phyloP scores from a whole-genome alignment of 148 eudicot species.

The Fagopyrum tataricum region DNA sequence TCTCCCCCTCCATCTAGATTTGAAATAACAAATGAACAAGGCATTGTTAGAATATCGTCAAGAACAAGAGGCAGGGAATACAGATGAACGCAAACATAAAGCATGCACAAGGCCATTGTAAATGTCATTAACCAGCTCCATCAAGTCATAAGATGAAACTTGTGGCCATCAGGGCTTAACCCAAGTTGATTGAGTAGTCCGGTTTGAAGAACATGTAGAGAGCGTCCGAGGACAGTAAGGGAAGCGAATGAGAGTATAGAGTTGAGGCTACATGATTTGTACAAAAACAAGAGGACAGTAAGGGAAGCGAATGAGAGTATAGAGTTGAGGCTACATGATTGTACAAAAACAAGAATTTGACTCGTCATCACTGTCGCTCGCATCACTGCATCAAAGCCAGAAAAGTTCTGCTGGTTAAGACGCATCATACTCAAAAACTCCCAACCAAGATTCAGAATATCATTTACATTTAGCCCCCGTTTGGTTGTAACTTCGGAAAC shows the following conservation, averaged over 20 bases:
- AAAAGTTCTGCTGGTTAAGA: not conserved
- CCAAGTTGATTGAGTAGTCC: not conserved
- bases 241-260: not conserved
- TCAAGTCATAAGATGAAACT: not conserved
- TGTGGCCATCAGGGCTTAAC: not conserved
- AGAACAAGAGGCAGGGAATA: not conserved
- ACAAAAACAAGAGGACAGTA: constrained; percentile 29
- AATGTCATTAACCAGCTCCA: not conserved
- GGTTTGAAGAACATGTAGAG: not conserved
- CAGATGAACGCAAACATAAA: not conserved
- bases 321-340: constrained; percentile 29
- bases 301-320: not conserved
- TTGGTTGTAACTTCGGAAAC: too few species aligned
- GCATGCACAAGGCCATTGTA: not conserved
- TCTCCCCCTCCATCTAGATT: too few species aligned
- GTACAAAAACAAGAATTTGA: constrained; percentile 38
- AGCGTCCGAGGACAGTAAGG: not conserved
- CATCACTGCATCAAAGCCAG: constrained; percentile 29
- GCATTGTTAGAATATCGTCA: not conserved
- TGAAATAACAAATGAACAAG: not conserved
- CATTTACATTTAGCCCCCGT: too few species aligned
- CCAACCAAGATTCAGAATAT: not conserved
- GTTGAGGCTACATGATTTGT: constrained; percentile 30
- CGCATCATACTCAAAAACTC: too few species aligned
- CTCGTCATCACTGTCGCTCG: constrained; percentile 42